Base-by-base conservation (phyloP, 257 asterid species). In the Dorcoceras hygrometricum region DNA sequence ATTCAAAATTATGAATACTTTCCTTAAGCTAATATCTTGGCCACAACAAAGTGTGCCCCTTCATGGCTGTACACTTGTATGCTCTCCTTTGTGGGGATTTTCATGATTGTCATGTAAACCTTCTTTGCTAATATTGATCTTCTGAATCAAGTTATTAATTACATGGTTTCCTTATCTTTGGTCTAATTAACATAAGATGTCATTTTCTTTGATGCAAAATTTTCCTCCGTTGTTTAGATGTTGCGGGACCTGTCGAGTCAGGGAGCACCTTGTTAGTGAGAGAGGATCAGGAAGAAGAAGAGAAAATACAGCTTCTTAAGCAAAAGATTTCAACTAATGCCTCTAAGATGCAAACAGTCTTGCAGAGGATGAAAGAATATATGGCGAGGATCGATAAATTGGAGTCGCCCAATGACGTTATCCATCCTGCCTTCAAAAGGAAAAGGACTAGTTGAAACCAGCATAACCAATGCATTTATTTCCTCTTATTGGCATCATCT, bases 281-380 rank as follows among this genome's bases (percentile, higher is more conserved):
- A 29, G 79, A 76, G 39, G 76, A 75, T 69, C 67, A 64, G 11
- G 83, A 74, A 23, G 78, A 82, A 61, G 76, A 71, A 24, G 84
- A 84, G 72, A 84, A 83, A 69, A 62, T 83, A 57, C 72, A 59
- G 61, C 74, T 86, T 69, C 82, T 89, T 70, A 86, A 88, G 59
- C 84, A 85, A 79, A 93, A 86, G 89, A 82, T 18, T 4, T 46
- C 54, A 14, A 46, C 20, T 18, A 46, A 46, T 46, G 54, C 54
- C 54, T 46, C 54, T 46, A 46, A 46, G 18, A 46, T 46, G 54
- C 87, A 88, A 39, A 63, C 57, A 54, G 75, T 83, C 55, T 74
- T 83, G 80, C 85, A 81, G 68, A 86, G 88, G 81, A 77, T 85
- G 90, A 86, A 86, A 73, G 95, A 86, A 63, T 83, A 69, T 66